A percentile compares a stretch with the other conserved stretches of the same genome.
Conservation (phyloP, 140 eudicot species). For the Ambrosia hybrid region DNA sequence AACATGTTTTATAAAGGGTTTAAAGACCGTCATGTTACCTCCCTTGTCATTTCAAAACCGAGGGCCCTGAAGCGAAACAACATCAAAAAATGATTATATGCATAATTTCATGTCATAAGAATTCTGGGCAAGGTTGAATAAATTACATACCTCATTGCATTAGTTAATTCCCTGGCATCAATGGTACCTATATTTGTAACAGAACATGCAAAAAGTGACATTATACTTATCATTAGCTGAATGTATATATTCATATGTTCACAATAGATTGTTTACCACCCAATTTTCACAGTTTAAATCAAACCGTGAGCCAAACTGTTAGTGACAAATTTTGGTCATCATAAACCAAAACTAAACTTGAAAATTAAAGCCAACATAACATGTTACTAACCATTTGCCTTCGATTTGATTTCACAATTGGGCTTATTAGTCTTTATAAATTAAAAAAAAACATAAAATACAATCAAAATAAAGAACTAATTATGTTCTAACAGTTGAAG, state of each 20-base stretch:
- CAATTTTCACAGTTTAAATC: not conserved
- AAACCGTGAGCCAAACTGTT: not conserved
- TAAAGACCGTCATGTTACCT: not conserved
- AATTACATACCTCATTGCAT: conserved; percentile 75
- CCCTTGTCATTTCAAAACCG: conserved; percentile 52
- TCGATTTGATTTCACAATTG: too few species aligned
- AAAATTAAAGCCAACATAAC: too few species aligned
- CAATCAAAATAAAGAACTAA: too few species aligned
- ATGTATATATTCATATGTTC: not conserved
- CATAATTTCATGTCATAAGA: not conserved
- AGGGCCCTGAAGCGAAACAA: conserved; percentile 57
- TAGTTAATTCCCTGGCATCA: conserved; percentile 81
- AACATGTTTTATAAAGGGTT: too few species aligned
- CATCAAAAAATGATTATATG: conserved; percentile 9
- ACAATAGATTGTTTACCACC: too few species aligned
- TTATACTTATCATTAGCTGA: not conserved
- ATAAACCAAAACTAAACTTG: too few species aligned
- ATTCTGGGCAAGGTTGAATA: not conserved
- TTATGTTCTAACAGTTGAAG: too few species aligned
- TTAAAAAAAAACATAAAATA: too few species aligned
- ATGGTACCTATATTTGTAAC: conserved; percentile 52
- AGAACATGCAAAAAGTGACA: too few species aligned
- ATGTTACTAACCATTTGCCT: not conserved
- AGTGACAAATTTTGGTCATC: not conserved
- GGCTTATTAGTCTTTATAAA: too few species aligned